A percentile compares a stretch with the other conserved stretches of the same genome.
Conservation (phyloP, 805 yeast genomes). For the Sungouiella blattae region DNA sequence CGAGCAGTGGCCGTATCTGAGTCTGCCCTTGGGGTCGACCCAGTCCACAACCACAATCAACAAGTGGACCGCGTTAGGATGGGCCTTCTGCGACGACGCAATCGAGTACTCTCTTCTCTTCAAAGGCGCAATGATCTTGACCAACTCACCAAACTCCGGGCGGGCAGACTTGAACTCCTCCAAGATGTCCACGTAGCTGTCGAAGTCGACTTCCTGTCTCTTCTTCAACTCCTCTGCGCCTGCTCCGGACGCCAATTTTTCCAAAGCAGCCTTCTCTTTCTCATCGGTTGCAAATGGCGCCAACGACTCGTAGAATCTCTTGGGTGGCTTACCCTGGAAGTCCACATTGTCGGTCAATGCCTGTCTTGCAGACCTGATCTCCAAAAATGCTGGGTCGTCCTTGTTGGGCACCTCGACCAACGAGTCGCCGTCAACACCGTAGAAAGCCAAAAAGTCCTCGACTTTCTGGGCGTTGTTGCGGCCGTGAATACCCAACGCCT, state of each 20-base stretch:
- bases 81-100: conserved; percentile 92
- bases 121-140: conserved; percentile 73
- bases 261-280: conserved; percentile 58
- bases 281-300: conserved; percentile 70
- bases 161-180: conserved; percentile 77
- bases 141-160: conserved; percentile 69
- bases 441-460: conserved; percentile 61
- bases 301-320: conserved; percentile 84
- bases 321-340: conserved; percentile 92
- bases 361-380: conserved; percentile 80
- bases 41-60: conserved; percentile 95
- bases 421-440: conserved; percentile 68
- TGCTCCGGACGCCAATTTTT: conserved; percentile 64
- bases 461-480: conserved; percentile 70
- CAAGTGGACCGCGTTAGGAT: conserved; percentile 86
- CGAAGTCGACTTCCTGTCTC: conserved; percentile 80
- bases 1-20: conserved; percentile 91
- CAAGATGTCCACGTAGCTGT: conserved; percentile 77
- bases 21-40: conserved; percentile 81
- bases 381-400: conserved; percentile 55
- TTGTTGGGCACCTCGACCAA: conserved; percentile 69
- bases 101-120: conserved; percentile 97
- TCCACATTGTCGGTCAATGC: conserved; percentile 78
- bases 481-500: conserved; percentile 94
- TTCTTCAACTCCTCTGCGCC: conserved; percentile 84